A percentile compares a stretch with the other conserved stretches of the same genome.
phyloP scores from a whole-genome alignment of 176 grass and related monocot species.

The Avena insularis region DNA sequence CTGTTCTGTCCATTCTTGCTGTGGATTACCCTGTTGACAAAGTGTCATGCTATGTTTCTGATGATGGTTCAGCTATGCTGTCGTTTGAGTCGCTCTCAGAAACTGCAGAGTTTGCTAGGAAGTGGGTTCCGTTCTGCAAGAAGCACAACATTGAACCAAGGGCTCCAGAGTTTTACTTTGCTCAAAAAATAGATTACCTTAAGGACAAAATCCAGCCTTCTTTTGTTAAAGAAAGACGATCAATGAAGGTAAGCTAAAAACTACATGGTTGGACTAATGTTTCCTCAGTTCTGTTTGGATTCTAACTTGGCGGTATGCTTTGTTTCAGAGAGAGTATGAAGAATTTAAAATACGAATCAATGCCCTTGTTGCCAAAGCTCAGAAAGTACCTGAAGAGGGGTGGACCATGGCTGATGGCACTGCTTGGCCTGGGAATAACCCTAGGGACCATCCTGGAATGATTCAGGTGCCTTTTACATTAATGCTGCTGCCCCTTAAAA shows the following conservation, averaged over 20 bases:
- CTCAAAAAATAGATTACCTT: conserved; percentile 94
- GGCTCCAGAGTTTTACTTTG: conserved; percentile 98
- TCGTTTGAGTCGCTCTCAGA: conserved; percentile 82
- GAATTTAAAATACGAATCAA: conserved; percentile 97
- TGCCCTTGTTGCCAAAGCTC: conserved; percentile 98
- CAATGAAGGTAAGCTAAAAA: conserved; percentile 88
- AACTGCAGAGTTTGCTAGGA: conserved; percentile 90
- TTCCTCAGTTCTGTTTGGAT: conserved; percentile 21
- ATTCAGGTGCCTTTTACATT: conserved; percentile 76
- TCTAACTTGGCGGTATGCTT: conserved; percentile 24
- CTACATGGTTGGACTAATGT: conserved; percentile 28
- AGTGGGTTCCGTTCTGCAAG: conserved; percentile 93
- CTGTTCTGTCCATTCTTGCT: conserved; percentile 84
- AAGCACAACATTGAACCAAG: conserved; percentile 90
- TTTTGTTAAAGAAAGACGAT: conserved; percentile 96
- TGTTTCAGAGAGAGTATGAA: conserved; percentile 95
- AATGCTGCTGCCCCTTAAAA: not conserved
- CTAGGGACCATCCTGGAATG: conserved; percentile 99
- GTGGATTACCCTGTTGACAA: conserved; percentile 93
- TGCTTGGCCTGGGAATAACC: conserved; percentile 98
- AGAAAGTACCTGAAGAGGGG: conserved; percentile 97
- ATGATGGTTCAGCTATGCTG: conserved; percentile 87
- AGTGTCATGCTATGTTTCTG: conserved; percentile 96
- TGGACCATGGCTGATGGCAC: conserved; percentile 99
- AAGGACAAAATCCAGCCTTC: conserved; percentile 99